phyloP scores from a whole-genome alignment of 106 monocot species.

The Dioscorea zingiberensis region DNA sequence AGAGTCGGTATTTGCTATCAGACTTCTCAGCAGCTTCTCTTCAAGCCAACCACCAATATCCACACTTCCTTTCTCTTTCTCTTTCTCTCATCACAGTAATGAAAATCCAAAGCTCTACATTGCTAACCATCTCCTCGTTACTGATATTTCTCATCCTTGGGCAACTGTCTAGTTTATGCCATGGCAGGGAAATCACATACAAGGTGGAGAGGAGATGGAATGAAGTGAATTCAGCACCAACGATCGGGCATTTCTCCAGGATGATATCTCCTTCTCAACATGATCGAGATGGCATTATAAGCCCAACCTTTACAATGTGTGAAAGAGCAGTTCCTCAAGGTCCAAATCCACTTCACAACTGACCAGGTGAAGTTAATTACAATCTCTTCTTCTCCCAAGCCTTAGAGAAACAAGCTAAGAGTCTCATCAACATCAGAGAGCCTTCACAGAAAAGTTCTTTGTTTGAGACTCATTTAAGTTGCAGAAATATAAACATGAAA shows the following conservation, averaged over 20 bases:
- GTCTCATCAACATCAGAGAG: too few relatives aligned
- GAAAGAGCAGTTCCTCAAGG: slow-evolving; percentile 28
- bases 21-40: too few relatives aligned
- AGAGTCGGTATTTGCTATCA: too few relatives aligned
- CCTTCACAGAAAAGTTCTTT: too few relatives aligned
- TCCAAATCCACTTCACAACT: slow-evolving; percentile 41
- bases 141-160: slow-evolving; percentile 5
- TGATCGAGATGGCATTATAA: background rate
- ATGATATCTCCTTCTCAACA: slow-evolving; percentile 13
- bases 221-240: background rate
- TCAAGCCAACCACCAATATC: too few relatives aligned
- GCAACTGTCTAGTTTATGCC: slow-evolving; percentile 1
- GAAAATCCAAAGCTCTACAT: too few relatives aligned
- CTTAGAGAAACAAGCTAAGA: too few relatives aligned
- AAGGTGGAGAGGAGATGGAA: background rate
- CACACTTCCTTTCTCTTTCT: too few relatives aligned
- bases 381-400: too few relatives aligned
- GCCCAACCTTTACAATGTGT: slow-evolving; percentile 1
- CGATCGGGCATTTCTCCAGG: background rate
- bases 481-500: too few relatives aligned
- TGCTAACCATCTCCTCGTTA: slow-evolving; percentile 8
- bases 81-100: too few relatives aligned
- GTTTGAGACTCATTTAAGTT: too few relatives aligned
- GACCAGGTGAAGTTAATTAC: slow-evolving; percentile 9
- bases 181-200: background rate